A percentile compares a stretch with the other conserved stretches of the same genome.
Conservation (phyloP, 805 yeast genomes). For the Wickerhamiella kurtzmanii region DNA sequence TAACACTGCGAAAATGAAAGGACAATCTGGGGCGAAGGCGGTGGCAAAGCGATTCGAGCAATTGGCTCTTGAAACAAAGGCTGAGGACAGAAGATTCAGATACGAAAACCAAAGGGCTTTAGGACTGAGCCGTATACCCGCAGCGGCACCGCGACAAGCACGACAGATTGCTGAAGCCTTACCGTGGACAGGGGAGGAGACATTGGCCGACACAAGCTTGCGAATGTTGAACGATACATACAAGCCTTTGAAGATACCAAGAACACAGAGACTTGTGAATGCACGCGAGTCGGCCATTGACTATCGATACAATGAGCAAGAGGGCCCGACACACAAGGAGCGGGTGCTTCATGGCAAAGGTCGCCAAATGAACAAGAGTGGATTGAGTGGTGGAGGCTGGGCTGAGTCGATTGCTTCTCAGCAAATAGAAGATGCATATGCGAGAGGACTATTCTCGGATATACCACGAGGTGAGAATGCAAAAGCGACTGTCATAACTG, state of each 20-base stretch:
- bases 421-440: slow-evolving; percentile 58
- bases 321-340: slow-evolving; percentile 17
- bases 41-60: slow-evolving; percentile 1
- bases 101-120: slow-evolving; percentile 30
- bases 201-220: slow-evolving; percentile 32
- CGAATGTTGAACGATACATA: slow-evolving; percentile 45
- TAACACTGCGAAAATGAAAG: too few species aligned
- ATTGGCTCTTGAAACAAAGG: slow-evolving; percentile 1
- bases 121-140: slow-evolving; percentile 32
- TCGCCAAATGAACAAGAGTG: slow-evolving; percentile 4
- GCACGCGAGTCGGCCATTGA: slow-evolving; percentile 60
- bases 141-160: slow-evolving; percentile 32
- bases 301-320: slow-evolving; percentile 36
- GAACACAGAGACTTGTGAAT: slow-evolving; percentile 33
- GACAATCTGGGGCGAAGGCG: slow-evolving; percentile 2
- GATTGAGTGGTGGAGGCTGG: slow-evolving; percentile 17
- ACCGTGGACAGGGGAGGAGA: slow-evolving; percentile 52
- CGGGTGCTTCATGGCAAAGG: slow-evolving; percentile 3
- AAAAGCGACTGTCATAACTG: slow-evolving; percentile 18
- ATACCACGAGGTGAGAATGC: slow-evolving; percentile 54
- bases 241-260: slow-evolving; percentile 26
- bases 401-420: slow-evolving; percentile 61
- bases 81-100: slow-evolving; percentile 24
- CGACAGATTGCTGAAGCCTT: slow-evolving; percentile 36
- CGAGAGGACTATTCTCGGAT: slow-evolving; percentile 54